phyloP scores from a whole-genome alignment of 176 grass and related monocot genomes.

The Dactylis glomerata region DNA sequence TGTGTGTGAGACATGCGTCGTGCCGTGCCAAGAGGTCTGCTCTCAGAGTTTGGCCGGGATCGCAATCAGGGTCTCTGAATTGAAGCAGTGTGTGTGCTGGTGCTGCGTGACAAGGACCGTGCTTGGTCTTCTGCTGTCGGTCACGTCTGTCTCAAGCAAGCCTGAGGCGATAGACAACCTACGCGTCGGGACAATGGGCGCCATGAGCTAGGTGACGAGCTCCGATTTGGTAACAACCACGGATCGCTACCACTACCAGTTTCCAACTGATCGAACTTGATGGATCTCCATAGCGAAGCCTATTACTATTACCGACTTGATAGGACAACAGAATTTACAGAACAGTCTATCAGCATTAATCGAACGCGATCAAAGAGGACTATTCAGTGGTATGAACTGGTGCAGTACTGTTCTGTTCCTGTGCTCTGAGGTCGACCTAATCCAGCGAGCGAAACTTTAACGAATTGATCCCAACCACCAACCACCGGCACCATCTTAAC shows the following conservation, averaged over 20 bases:
- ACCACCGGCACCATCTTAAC: constrained; percentile 8
- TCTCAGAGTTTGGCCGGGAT: not conserved
- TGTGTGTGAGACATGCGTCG: not conserved
- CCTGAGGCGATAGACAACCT: not conserved
- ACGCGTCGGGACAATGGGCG: not conserved
- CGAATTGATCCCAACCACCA: constrained; percentile 11
- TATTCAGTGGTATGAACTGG: not conserved
- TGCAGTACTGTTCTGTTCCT: not conserved
- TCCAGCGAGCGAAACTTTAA: constrained; percentile 4
- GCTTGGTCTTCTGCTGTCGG: not conserved
- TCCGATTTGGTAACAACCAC: not conserved
- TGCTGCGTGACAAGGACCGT: constrained; percentile 4
- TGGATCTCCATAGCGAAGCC: not conserved
- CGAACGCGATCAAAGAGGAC: not conserved
- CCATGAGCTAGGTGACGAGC: not conserved
- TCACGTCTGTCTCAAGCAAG: not conserved
- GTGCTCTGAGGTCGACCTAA: not conserved
- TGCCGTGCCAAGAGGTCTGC: not conserved
- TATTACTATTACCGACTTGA: not conserved
- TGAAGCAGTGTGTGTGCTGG: not conserved
- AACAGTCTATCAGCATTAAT: not conserved
- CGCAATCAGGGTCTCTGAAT: not conserved
- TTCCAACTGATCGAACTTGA: not conserved
- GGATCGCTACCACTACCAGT: not conserved
- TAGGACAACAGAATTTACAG: not conserved